These are phyloP conservation scores for Zasmidium angulare DNA, from an alignment of 2,329 filamentous ascomycete genomes.

Conservation along the genomic window DNA sequence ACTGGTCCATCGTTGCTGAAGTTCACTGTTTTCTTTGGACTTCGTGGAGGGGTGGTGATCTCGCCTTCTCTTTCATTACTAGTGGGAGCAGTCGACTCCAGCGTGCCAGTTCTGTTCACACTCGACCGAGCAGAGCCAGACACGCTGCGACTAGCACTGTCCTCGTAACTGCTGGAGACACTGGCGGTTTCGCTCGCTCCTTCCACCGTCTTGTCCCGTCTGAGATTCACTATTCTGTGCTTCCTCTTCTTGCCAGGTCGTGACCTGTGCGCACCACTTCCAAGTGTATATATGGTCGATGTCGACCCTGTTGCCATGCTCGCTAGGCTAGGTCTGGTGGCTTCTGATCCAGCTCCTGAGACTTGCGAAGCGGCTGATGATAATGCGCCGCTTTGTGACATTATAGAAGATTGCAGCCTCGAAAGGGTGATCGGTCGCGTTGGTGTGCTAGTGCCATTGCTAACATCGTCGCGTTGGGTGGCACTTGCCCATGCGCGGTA, in stretches of 20 bases:
- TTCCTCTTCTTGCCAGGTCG: slow-evolving; percentile 74
- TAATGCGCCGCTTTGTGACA: slow-evolving; percentile 60
- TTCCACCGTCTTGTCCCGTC: slow-evolving; percentile 53
- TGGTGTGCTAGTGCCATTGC: slow-evolving; percentile 41
- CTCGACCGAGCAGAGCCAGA: slow-evolving; percentile 36
- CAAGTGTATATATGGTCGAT: slow-evolving; percentile 51
- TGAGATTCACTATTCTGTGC: slow-evolving; percentile 77
- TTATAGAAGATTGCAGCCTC: slow-evolving; percentile 45
- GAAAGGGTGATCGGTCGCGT: slow-evolving; percentile 46
- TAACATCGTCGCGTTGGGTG: slow-evolving; percentile 64
- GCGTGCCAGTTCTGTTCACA: slow-evolving; percentile 57
- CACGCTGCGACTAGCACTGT: slow-evolving; percentile 25
- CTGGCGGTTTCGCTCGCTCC: slow-evolving; percentile 45
- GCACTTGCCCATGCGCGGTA: slow-evolving; percentile 89
- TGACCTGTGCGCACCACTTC: slow-evolving; percentile 59
- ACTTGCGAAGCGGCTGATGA: slow-evolving; percentile 56
- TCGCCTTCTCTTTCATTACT: slow-evolving; percentile 35
- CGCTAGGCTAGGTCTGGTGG: slow-evolving; percentile 67
- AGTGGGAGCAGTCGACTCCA: slow-evolving; percentile 45
- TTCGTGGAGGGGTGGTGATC: slow-evolving; percentile 49
- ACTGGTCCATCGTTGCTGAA: slow-evolving; percentile 24
- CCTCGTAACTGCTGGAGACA: slow-evolving; percentile 45
- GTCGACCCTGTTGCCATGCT: slow-evolving; percentile 57
- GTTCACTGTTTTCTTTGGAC: slow-evolving; percentile 39
- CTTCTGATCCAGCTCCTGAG: slow-evolving; percentile 63